Evolutionary conservation across 2,329 filamentous ascomycete genomes (phyloP), one percentile per base, ranked within the genome.

Genomic region (Knoxdaviesia capensis): DNA sequence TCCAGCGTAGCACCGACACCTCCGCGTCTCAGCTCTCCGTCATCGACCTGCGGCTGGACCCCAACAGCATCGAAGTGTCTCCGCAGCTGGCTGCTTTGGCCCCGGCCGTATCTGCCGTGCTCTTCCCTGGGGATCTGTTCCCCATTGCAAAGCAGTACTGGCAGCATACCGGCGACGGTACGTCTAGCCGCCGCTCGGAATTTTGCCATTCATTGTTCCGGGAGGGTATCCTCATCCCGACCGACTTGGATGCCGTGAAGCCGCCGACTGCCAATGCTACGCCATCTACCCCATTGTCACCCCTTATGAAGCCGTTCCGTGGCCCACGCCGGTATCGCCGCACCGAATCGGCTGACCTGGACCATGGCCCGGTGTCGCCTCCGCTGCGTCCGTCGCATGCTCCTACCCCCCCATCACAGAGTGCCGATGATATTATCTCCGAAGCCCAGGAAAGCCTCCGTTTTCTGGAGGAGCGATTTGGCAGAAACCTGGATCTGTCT

Each of bases 381-480:
- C 20, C 20, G 20, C 20, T 20, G 20, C 20, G 20, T 20, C 20
- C 20, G 20, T 20, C 20, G 20, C 20, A 20, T 20, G 20, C 20
- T 20, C 20, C 20, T 20, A 20, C 20, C 20, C 20, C 20, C 3
- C 20, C 20, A 20, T 20, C 20, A 2, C 31, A 48, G 39, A 47
- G 46, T 7, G 42, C 10, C 49, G 51, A 1, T 8, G 37, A 43
- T 34, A 38, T 41, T 32, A 30, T 9, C 29, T 9, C 35, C 31
- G 45, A 46, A 10, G 56, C 61, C 0, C 55, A 75, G 10, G 87
- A 94, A 57, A 80, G 78, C 46, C 73, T 69, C 4, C 74, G 77
- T 33, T 96, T 94, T 51, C 73, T 98, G 2, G 90, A 98, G 57
- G 86, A 96, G 59, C 75, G 90, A 1, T 98, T 93, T 55, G 90